Evolutionary conservation across 441 rosid genomes (phyloP).

Genomic region (Brassica balearica): DNA sequence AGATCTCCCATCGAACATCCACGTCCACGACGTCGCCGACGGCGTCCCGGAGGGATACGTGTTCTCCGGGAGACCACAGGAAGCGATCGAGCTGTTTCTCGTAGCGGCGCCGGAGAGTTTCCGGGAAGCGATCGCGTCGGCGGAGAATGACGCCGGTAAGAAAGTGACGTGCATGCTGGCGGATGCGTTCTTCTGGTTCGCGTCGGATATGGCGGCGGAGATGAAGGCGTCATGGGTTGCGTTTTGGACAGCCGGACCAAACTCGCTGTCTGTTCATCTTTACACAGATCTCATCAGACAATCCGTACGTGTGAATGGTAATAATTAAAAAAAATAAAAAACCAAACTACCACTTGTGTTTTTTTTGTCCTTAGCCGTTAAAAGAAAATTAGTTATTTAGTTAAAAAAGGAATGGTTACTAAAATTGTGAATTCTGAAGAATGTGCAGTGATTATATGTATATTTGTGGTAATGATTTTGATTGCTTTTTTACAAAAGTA

Average conservation of each 20-base stretch:
- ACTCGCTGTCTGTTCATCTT: slow-evolving; percentile 52
- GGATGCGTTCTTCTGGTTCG: slow-evolving; percentile 64
- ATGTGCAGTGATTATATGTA: slow-evolving; percentile 15
- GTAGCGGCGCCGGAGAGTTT: slow-evolving; percentile 51
- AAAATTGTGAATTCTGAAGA: not conserved
- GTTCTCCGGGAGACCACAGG: slow-evolving; percentile 53
- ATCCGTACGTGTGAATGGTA: slow-evolving; percentile 33
- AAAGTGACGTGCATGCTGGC: slow-evolving; percentile 56
- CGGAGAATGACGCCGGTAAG: slow-evolving; percentile 54
- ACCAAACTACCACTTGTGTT: not conserved
- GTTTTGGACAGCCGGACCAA: slow-evolving; percentile 52
- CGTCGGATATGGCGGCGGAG: slow-evolving; percentile 50
- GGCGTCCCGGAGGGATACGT: slow-evolving; percentile 57
- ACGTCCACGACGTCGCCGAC: slow-evolving; percentile 46
- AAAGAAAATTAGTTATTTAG: too few relatives aligned
- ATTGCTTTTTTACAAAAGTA: not conserved
- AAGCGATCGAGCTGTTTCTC: slow-evolving; percentile 65
- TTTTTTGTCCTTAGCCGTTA: not conserved
- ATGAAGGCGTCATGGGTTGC: slow-evolving; percentile 55
- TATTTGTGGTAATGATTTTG: slow-evolving; percentile 12
- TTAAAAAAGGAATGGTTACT: not conserved
- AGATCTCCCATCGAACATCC: slow-evolving; percentile 39
- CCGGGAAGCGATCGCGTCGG: slow-evolving; percentile 47
- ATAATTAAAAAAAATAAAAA: not conserved
- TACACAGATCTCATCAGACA: slow-evolving; percentile 49